Conservation (phyloP, 768 basidiomycete genomes). For the Terana coerulea region DNA sequence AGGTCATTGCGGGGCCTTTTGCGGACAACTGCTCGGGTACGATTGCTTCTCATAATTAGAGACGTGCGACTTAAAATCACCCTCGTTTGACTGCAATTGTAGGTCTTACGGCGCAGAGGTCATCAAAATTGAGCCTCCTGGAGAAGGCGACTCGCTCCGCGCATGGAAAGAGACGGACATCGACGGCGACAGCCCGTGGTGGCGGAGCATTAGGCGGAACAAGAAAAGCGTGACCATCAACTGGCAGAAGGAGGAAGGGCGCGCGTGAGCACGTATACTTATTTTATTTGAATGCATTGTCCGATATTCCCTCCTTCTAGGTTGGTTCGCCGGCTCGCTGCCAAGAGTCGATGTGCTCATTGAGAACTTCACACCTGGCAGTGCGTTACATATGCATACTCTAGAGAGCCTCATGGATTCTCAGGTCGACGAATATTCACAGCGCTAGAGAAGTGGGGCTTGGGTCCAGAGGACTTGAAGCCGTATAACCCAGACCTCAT, state of each 20-base stretch:
- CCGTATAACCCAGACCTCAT: slow-evolving; percentile 85
- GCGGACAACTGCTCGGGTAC: slow-evolving; percentile 68
- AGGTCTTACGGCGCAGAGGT: slow-evolving; percentile 73
- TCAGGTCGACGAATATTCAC: background rate
- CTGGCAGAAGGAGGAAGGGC: slow-evolving; percentile 53
- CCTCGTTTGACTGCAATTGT: background rate
- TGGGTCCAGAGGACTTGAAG: slow-evolving; percentile 54
- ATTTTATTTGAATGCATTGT: background rate
- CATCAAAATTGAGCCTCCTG: slow-evolving; percentile 68
- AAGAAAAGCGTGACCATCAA: slow-evolving; percentile 75
- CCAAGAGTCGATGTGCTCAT: slow-evolving; percentile 63
- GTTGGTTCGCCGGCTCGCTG: slow-evolving; percentile 56
- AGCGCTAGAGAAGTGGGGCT: slow-evolving; percentile 70
- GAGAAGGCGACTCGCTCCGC: slow-evolving; percentile 60
- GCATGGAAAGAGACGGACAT: slow-evolving; percentile 69
- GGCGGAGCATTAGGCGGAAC: slow-evolving; percentile 64
- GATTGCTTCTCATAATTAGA: slow-evolving; percentile 5
- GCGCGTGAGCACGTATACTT: slow-evolving; percentile 36
- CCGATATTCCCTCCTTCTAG: slow-evolving; percentile 30
- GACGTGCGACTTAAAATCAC: background rate
- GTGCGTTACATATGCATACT: slow-evolving; percentile 38
- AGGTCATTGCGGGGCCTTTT: slow-evolving; percentile 74
- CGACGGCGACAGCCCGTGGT: slow-evolving; percentile 73
- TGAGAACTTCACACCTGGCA: slow-evolving; percentile 75
- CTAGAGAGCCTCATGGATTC: background rate